Conservation (phyloP, 2,329 filamentous ascomycete genomes). For the Lasiodiplodia gonubiensis region DNA sequence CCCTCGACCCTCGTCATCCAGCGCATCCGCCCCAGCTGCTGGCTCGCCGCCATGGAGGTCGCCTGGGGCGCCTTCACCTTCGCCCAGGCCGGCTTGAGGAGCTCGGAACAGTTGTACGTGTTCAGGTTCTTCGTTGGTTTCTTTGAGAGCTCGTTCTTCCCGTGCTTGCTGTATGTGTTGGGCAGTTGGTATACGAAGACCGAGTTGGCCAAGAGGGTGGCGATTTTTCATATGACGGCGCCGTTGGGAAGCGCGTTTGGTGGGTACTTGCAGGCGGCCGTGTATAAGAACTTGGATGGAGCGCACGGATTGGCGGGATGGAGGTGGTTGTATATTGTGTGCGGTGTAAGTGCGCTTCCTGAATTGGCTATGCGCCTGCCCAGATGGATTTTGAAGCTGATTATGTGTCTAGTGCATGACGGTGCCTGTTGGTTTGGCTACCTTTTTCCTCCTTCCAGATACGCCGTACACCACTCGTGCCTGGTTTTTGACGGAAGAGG, state of each 20-base stretch:
- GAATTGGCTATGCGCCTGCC: background rate
- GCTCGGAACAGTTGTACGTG: constrained; percentile 28
- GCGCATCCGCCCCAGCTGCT: constrained; percentile 1
- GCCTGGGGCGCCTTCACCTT: constrained; percentile 8
- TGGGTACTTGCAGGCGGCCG: constrained; percentile 43
- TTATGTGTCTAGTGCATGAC: constrained; percentile 23
- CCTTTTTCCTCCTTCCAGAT: constrained; percentile 3
- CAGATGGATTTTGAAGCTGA: constrained; percentile 34
- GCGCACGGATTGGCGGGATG: constrained; percentile 35
- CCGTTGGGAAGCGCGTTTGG: constrained; percentile 43
- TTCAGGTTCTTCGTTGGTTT: constrained; percentile 47
- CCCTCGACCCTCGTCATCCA: constrained; percentile 2
- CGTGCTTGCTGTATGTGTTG: constrained; percentile 47
- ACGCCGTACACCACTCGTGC: constrained; percentile 16
- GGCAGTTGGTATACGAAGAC: constrained; percentile 52
- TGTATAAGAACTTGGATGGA: constrained; percentile 41
- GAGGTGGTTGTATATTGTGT: constrained; percentile 41
- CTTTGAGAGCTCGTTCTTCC: constrained; percentile 41
- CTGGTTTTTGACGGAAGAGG: background rate
- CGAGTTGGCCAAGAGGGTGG: constrained; percentile 41
- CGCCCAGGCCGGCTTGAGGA: background rate
- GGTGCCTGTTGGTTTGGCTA: background rate
- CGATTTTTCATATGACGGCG: constrained; percentile 42
- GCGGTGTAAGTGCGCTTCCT: constrained; percentile 37
- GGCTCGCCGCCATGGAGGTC: background rate